phyloP scores from a whole-genome alignment of 495 filamentous ascomycete genomes.

The Aspergillus sparsus region DNA sequence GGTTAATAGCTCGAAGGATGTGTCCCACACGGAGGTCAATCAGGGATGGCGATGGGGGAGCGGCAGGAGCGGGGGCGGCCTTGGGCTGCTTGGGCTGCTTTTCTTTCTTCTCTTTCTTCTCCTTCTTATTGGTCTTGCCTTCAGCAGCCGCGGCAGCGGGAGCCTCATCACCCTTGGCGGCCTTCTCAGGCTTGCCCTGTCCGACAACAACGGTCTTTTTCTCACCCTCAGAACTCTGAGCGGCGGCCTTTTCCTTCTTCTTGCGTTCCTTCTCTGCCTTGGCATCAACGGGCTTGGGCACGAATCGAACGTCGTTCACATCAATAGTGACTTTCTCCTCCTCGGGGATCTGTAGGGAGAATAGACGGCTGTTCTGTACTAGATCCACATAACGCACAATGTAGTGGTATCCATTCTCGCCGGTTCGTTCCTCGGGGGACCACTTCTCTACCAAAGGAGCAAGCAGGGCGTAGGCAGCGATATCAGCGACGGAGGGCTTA shows the following conservation, averaged over 20 bases:
- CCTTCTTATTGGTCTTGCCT: slow-evolving; percentile 51
- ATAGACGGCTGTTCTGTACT: slow-evolving; percentile 83
- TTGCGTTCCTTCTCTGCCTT: slow-evolving; percentile 88
- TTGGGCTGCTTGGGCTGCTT: slow-evolving; percentile 71
- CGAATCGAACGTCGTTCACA: slow-evolving; percentile 74
- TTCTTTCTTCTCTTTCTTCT: slow-evolving; percentile 77
- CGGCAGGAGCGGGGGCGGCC: slow-evolving; percentile 60
- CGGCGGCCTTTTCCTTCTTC: slow-evolving; percentile 81
- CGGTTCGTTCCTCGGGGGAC: slow-evolving; percentile 85
- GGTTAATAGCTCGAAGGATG: slow-evolving; percentile 90
- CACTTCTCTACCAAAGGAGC: slow-evolving; percentile 77
- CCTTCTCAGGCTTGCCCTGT: slow-evolving; percentile 53
- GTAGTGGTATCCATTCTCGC: slow-evolving; percentile 85
- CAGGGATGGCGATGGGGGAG: slow-evolving; percentile 74
- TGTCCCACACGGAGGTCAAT: slow-evolving; percentile 97
- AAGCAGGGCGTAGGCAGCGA: slow-evolving; percentile 80
- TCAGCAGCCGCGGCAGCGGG: slow-evolving; percentile 44
- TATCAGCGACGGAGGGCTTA: slow-evolving; percentile 88
- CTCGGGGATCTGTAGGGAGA: slow-evolving; percentile 68
- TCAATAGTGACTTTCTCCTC: slow-evolving; percentile 81
- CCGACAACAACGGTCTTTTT: slow-evolving; percentile 41
- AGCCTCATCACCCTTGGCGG: slow-evolving; percentile 23
- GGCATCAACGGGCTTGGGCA: slow-evolving; percentile 76
- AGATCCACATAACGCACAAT: slow-evolving; percentile 92
- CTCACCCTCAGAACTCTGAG: slow-evolving; percentile 42